Conservation (phyloP, 202 grass and related monocot genomes). For the Zizania palustris region DNA sequence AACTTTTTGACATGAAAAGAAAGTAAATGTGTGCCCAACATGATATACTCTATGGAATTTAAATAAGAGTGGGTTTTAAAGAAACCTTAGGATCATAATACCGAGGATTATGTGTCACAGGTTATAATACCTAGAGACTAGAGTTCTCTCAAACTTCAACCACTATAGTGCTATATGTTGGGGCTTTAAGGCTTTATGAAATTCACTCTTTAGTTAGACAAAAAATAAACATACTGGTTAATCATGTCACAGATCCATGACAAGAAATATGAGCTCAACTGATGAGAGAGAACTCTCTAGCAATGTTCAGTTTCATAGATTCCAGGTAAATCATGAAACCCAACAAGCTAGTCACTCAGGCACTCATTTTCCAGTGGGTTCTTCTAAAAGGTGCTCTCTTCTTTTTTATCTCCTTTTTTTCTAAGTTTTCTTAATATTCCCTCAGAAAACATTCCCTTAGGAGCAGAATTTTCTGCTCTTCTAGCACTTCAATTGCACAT, state of each 20-base stretch:
- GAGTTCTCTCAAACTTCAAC: no score
- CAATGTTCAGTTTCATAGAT: not conserved
- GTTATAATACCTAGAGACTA: no score
- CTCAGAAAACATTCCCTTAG: not conserved
- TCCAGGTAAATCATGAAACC: not conserved
- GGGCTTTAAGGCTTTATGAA: no score
- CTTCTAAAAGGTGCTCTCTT: not conserved
- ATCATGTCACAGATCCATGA: not conserved
- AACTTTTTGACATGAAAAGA: no score
- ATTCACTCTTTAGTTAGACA: constrained; percentile 4
- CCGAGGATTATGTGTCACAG: no score
- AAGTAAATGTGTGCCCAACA: no score
- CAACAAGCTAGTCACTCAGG: not conserved
- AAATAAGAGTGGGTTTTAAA: no score
- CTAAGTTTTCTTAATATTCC: not conserved
- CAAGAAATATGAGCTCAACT: constrained; percentile 13
- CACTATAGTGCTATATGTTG: no score
- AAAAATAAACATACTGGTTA: not conserved
- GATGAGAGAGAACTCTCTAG: not conserved
- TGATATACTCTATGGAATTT: no score
- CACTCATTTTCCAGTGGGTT: not conserved
- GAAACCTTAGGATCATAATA: no score
- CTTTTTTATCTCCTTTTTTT: not conserved
- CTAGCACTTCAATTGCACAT: not conserved
- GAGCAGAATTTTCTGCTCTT: not conserved